These are phyloP conservation scores for Ophiocordyceps sinensis DNA, from an alignment of 2,329 filamentous ascomycete species.

Conservation along the genomic window DNA sequence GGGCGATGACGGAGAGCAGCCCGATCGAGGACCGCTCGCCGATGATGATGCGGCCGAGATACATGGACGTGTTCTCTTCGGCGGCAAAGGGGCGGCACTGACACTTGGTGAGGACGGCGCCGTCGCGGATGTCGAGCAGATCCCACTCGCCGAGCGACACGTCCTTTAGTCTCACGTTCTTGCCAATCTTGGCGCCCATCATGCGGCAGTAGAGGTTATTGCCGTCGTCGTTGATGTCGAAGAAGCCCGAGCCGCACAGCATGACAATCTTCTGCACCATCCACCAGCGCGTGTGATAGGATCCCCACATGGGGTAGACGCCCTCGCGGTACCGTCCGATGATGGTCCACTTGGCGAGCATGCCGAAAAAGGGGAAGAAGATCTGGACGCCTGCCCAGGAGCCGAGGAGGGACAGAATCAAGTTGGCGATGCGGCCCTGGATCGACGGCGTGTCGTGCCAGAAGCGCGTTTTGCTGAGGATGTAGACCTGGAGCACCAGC, in stretches of 20 bases:
- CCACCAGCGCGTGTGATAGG: constrained; percentile 46
- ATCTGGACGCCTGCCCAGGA: constrained; percentile 24
- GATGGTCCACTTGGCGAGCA: constrained; percentile 37
- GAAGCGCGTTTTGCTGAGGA: constrained; percentile 23
- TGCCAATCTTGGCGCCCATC: constrained; percentile 38
- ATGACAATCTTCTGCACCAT: constrained; percentile 36
- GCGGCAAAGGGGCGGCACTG: constrained; percentile 36
- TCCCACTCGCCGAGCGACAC: constrained; percentile 39
- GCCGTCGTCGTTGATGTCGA: constrained; percentile 22
- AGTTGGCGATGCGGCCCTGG: constrained; percentile 30
- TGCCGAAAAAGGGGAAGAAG: constrained; percentile 29
- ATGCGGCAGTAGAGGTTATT: constrained; percentile 31
- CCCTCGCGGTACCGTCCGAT: constrained; percentile 38
- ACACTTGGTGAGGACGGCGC: constrained; percentile 30
- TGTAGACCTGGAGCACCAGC: constrained; percentile 36
- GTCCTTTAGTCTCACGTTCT: constrained; percentile 28
- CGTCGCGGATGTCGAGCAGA: constrained; percentile 36
- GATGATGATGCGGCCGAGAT: constrained; percentile 34
- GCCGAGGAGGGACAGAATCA: constrained; percentile 28
- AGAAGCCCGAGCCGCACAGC: constrained; percentile 32
- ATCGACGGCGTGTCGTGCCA: constrained; percentile 24
- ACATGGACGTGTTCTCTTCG: constrained; percentile 42
- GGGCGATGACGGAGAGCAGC: constrained; percentile 31
- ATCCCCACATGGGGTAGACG: constrained; percentile 43
- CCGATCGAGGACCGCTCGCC: constrained; percentile 32